Evolutionary conservation across 2,329 filamentous ascomycete species (phyloP).

Genomic region (Colletotrichum sp.): DNA sequence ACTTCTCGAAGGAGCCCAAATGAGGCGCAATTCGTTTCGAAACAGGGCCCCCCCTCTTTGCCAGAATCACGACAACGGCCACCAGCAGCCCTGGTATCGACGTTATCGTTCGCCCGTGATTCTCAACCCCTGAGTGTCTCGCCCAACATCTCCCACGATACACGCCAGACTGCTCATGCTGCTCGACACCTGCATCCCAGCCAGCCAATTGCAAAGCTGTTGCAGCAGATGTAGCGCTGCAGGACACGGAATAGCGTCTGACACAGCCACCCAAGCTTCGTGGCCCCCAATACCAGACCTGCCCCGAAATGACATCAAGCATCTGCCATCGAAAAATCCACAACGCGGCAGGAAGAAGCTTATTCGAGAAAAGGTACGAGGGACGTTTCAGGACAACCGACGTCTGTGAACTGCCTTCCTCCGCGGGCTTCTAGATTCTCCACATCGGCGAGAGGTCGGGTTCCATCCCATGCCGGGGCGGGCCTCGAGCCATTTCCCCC

Average conservation of each 20-base stretch:
- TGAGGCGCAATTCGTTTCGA: neutral
- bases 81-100: neutral
- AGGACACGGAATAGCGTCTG: slow-evolving; percentile 5
- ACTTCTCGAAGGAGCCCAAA: neutral
- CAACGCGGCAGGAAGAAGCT: slow-evolving; percentile 21
- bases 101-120: neutral
- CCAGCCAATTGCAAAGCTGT: neutral
- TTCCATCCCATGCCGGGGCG: neutral
- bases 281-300: slow-evolving; percentile 7
- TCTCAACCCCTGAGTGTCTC: neutral
- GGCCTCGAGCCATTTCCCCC: neutral
- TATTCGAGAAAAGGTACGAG: slow-evolving; percentile 15
- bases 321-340: neutral
- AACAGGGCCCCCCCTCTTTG: neutral
- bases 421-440: neutral
- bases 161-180: neutral
- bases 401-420: neutral
- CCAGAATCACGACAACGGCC: neutral
- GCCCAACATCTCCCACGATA: neutral
- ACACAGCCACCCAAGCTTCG: slow-evolving; percentile 17
- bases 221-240: neutral
- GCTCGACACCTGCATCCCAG: neutral
- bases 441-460: neutral
- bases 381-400: neutral
- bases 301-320: slow-evolving; percentile 15